phyloP scores from a whole-genome alignment of 1,284 basidiomycete genomes.

The Afroboletus lepidellus region DNA sequence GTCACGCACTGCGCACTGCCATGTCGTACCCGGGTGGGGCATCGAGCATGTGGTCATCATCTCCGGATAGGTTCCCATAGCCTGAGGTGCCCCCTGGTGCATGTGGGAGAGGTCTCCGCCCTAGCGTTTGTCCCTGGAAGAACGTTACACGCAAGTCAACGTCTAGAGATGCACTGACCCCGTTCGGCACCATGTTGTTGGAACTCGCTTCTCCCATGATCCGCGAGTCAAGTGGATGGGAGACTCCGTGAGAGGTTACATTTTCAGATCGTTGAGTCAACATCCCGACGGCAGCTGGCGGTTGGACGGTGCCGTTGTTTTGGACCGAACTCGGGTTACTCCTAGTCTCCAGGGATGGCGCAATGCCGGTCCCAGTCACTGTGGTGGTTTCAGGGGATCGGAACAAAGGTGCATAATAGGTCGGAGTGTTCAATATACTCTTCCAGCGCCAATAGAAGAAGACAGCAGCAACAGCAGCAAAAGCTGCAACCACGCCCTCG shows the following conservation, averaged over 20 bases:
- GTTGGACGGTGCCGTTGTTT: neutral
- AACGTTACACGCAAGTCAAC: neutral
- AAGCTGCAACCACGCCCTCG: conserved; percentile 12
- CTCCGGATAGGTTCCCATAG: neutral
- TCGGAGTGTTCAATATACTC: neutral
- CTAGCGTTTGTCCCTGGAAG: neutral
- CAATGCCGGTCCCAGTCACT: conserved; percentile 1
- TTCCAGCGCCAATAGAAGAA: conserved; percentile 30
- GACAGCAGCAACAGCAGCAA: conserved; percentile 17
- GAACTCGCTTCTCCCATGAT: neutral
- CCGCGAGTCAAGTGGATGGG: neutral
- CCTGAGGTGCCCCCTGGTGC: neutral
- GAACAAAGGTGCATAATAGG: conserved; percentile 3
- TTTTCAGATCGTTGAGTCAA: neutral
- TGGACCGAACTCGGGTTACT: conserved; percentile 1
- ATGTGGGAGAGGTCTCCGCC: conserved; percentile 13
- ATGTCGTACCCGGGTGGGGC: conserved; percentile 21
- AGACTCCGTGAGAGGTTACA: neutral
- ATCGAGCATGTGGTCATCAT: neutral
- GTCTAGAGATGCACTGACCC: conserved; percentile 7
- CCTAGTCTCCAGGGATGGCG: conserved; percentile 6
- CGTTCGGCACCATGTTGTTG: neutral
- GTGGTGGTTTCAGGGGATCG: conserved; percentile 7
- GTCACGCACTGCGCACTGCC: conserved; percentile 7
- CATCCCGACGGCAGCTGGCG: neutral